Evolutionary conservation across 1,139 yeast species (phyloP), one percentile per base, ranked within the genome.

Genomic region (Pichia inconspicua): DNA sequence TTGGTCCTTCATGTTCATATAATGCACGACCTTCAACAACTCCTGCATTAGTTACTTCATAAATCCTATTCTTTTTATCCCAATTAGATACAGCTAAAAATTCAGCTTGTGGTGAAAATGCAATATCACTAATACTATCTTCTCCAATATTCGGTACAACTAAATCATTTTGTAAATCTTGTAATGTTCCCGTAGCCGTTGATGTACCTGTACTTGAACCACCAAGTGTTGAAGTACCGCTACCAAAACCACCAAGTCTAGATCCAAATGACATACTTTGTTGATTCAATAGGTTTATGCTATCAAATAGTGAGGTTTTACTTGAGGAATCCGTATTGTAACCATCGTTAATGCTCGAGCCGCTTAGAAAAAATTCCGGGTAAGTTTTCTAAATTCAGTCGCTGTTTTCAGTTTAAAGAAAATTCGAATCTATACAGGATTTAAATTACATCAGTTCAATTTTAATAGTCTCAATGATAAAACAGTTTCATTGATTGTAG

Each of bases 1-100:
- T 96, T 0, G 98, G 97, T 0, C 79, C 97, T 32, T 82, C 86
- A 62, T 92, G 97, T 60, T 88, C 96, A 64, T 77, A 90, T 62
- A 90, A 66, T 1, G 97, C 96, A 47, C 96, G 71, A 8, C 97
- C 97, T 59, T 86, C 94, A 48, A 82, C 78, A 54, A 75, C 75
- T 0, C 86, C 86, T 2, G 81, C 71, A 38, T 68, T 67, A 11
- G 61, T 59, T 27, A 90, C 80, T 65, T 92, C 97, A 72, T 94
- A 94, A 51, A 94, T 83, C 51, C 98, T 76, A 37, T 88, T 96
- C 63, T 89, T 89, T 60, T 85, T 86, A 67, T 94, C 99, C 98
- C 99, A 94, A 38, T 95, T 84, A 11, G 95, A 78, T 3, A 82
- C 95, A 2, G 95, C 80, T 50, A 84, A 66, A 52, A 81, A 71